Conservation (phyloP, 2,329 filamentous ascomycete species). For the Scopulariopsis brevicaulis region DNA sequence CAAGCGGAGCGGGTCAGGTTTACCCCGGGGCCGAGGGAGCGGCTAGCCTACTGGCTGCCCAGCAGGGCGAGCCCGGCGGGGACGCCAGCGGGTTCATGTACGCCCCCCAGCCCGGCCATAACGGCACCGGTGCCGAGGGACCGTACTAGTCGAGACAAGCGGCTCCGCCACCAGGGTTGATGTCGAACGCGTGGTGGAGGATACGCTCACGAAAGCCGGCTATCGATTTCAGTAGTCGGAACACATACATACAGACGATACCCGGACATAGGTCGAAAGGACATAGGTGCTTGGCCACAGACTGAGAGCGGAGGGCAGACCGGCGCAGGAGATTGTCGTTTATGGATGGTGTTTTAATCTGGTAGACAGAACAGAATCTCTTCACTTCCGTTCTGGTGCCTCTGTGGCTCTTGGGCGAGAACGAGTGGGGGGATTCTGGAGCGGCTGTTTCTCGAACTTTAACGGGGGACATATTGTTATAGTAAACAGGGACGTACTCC, state of each 20-base stretch:
- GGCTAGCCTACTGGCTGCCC: conserved; percentile 19
- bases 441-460: too few relatives aligned
- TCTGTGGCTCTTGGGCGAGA: neutral
- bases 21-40: conserved; percentile 16
- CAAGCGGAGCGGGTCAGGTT: conserved; percentile 28
- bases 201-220: neutral
- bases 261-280: neutral
- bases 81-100: conserved; percentile 38
- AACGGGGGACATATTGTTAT: too few relatives aligned
- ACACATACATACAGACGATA: neutral
- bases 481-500: too few relatives aligned
- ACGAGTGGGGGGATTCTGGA: neutral
- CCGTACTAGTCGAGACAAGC: conserved; percentile 28
- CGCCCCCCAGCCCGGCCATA: conserved; percentile 41
- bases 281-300: neutral
- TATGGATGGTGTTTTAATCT: neutral
- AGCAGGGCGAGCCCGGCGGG: conserved; percentile 29
- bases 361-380: neutral
- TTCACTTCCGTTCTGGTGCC: neutral
- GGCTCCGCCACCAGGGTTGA: neutral
- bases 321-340: neutral
- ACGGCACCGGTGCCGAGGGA: conserved; percentile 41
- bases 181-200: neutral
- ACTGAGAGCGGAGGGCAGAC: neutral
- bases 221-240: neutral